Evolutionary conservation across 139 green algal species (phyloP).

Genomic region (Chlorella vulgaris): DNA sequence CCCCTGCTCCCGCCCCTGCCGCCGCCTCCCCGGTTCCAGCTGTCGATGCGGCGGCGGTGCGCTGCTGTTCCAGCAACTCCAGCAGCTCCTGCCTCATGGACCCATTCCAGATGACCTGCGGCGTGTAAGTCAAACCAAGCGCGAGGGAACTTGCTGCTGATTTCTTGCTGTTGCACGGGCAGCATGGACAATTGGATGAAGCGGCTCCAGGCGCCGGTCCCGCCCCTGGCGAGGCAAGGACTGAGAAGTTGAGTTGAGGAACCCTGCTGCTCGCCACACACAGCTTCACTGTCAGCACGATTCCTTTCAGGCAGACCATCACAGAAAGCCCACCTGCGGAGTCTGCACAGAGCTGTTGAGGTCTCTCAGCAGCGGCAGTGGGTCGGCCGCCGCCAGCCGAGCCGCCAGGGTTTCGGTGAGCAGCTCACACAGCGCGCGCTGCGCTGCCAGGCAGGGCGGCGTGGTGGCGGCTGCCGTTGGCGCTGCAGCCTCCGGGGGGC

Average conservation of each 20-base stretch:
- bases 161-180: too few species aligned
- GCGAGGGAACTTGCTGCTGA: too few species aligned
- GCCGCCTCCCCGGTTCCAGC: background rate
- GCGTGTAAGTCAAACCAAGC: background rate
- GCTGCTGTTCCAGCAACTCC: constrained; percentile 51
- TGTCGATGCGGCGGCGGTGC: background rate
- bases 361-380: constrained; percentile 65
- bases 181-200: too few species aligned
- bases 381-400: constrained; percentile 65
- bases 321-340: constrained; percentile 64
- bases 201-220: too few species aligned
- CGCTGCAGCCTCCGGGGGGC: background rate
- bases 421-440: constrained; percentile 64
- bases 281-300: background rate
- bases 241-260: too few species aligned
- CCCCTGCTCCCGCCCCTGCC: background rate
- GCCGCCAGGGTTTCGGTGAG: constrained; percentile 82
- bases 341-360: constrained; percentile 69
- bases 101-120: constrained; percentile 88
- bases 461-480: background rate
- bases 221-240: too few species aligned
- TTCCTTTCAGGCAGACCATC: too few species aligned
- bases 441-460: constrained; percentile 30
- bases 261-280: too few species aligned
- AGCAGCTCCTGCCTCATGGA: constrained; percentile 84